Evolutionary conservation across 495 filamentous ascomycete species (phyloP).

Genomic region (Aspergillus sclerotiicarbonarius): DNA sequence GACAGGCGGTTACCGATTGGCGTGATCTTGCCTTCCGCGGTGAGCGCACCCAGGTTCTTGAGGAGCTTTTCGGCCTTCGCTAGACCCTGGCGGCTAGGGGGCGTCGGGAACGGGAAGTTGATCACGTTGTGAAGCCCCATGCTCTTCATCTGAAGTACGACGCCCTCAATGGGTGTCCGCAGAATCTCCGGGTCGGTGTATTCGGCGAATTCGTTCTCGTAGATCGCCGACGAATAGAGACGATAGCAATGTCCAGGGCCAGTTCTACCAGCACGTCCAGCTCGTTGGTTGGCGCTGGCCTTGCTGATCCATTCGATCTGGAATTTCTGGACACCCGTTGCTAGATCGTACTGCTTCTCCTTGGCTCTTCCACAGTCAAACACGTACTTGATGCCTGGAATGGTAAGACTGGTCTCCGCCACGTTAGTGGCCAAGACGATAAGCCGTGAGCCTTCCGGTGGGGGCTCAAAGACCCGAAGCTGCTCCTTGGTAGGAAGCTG

Average conservation of each 20-base stretch:
- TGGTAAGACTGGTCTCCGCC: constrained; percentile 94
- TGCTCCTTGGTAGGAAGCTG: constrained; percentile 92
- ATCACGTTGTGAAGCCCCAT: constrained; percentile 89
- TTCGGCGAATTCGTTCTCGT: constrained; percentile 84
- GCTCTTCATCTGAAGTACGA: constrained; percentile 91
- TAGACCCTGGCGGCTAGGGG: constrained; percentile 76
- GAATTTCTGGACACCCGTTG: constrained; percentile 91
- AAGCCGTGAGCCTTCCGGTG: constrained; percentile 79
- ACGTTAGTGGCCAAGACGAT: constrained; percentile 96
- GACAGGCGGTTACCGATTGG: constrained; percentile 75
- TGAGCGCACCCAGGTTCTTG: constrained; percentile 67
- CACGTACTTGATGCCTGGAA: constrained; percentile 92
- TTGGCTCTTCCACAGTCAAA: constrained; percentile 93
- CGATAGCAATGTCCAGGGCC: constrained; percentile 95
- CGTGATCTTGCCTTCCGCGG: constrained; percentile 69
- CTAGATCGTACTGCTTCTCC: constrained; percentile 79
- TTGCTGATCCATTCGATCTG: constrained; percentile 97
- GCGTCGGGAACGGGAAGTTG: constrained; percentile 97
- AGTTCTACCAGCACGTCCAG: constrained; percentile 92
- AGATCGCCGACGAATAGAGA: constrained; percentile 91
- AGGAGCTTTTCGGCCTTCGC: constrained; percentile 84
- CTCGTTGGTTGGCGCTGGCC: constrained; percentile 88
- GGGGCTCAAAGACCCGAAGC: constrained; percentile 84
- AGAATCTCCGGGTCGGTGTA: constrained; percentile 87
- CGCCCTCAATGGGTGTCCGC: constrained; percentile 86